Evolutionary conservation across 768 basidiomycete species (phyloP).

Genomic region (Tulasnella sp.): DNA sequence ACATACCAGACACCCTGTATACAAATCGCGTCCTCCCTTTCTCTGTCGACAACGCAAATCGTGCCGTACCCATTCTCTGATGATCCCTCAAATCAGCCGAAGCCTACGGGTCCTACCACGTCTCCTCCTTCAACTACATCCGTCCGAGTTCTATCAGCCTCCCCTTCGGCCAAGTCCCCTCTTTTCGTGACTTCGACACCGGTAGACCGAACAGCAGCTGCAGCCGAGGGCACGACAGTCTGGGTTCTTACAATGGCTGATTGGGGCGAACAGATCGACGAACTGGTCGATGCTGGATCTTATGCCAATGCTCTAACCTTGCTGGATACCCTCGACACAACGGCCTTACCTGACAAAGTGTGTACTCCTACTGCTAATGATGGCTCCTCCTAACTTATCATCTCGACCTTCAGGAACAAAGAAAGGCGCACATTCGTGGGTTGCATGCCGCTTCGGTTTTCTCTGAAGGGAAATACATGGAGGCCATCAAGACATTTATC

Average conservation of each 20-base stretch:
- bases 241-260: constrained; percentile 67
- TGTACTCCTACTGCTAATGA: neutral
- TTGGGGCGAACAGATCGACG: constrained; percentile 78
- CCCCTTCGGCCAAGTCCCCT: constrained; percentile 45
- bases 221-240: constrained; percentile 65
- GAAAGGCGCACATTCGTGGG: constrained; percentile 53
- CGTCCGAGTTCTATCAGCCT: constrained; percentile 58
- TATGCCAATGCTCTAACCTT: constrained; percentile 78
- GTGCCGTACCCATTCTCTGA: constrained; percentile 53
- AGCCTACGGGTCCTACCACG: constrained; percentile 23
- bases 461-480: constrained; percentile 55
- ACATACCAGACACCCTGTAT: constrained; percentile 52
- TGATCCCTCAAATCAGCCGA: constrained; percentile 11
- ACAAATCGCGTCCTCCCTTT: constrained; percentile 65
- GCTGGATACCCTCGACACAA: constrained; percentile 58
- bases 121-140: constrained; percentile 24
- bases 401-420: constrained; percentile 40
- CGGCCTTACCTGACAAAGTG: constrained; percentile 58
- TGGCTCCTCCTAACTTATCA: neutral
- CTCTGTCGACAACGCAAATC: constrained; percentile 51
- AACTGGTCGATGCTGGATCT: constrained; percentile 57
- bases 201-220: constrained; percentile 55
- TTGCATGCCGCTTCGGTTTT: constrained; percentile 78
- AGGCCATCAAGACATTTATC: constrained; percentile 80
- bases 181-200: constrained; percentile 64